Evolutionary conservation across 129 eudicot species (phyloP).

Genomic region (carrot (Daucus carota)): DH1_v3.0 NC_030382.2:39113001-39113500

Average conservation of each 20-base stretch:
- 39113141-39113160: slow-evolving; percentile 60
- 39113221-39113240: slow-evolving; percentile 44
- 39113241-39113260: slow-evolving; percentile 91
- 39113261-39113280: slow-evolving; percentile 43
- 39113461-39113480: slow-evolving; percentile 61
- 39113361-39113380: slow-evolving; percentile 84
- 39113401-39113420: slow-evolving; percentile 35
- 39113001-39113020: slow-evolving; percentile 71
- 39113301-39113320: slow-evolving; percentile 93
- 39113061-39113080: slow-evolving; percentile 62
- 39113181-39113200: slow-evolving; percentile 68
- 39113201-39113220: slow-evolving; percentile 58
- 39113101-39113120: slow-evolving; percentile 41
- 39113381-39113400: slow-evolving; percentile 38
- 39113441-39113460: slow-evolving; percentile 17
- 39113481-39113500: slow-evolving; percentile 82
- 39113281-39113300: slow-evolving; percentile 94
- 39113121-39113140: slow-evolving; percentile 32
- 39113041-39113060: slow-evolving; percentile 52
- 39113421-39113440: slow-evolving; percentile 34
- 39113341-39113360: slow-evolving; percentile 86
- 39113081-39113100: slow-evolving; percentile 79
- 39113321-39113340: slow-evolving; percentile 76
- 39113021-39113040: slow-evolving; percentile 50
- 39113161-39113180: slow-evolving; percentile 90